Evolutionary conservation across 345 rosid genomes (phyloP), one percentile per base, ranked within the genome.

Genomic region (Cardamine resedifolia): DNA sequence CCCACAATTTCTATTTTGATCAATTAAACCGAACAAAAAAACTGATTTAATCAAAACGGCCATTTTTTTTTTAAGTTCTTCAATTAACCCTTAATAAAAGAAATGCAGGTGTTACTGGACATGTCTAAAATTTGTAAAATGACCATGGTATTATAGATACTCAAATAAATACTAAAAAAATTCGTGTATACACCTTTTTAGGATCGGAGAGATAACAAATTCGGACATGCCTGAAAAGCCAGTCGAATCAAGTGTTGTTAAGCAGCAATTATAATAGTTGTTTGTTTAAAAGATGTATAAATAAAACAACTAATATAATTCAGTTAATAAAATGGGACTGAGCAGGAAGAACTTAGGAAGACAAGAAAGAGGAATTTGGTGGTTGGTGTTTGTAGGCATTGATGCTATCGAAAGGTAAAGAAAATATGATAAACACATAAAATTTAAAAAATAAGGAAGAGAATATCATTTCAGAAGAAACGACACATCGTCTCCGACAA

Each of bases 401-500:
- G 16, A 58, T 5, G 28, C 63, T 24, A 12, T 44, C 16, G 66
- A 14, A 21, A 36, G 26, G 62, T 0, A 27, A 33, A 45, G 49
- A 30, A 63, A 66, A 73, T 27, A 41, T 56, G 58, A 58, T 33
- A 43, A 52, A 48, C 51, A 53, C 67, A 68, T 67, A 36, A 61
- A 26, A 27, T 63, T 36, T 31, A 47, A 21, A 48, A 50, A 50
- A 60, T 51, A 11, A 12, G 60, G 21, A 21, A 23, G 26, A n/a
- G 72, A 56, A 73, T 36, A 66, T 38, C 52, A 51, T 50, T 38
- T 62, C 34, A 8, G 4, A 61, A 59, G 85, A 78, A 73, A 63
- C 86, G 86, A 84, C 81, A 18, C 64, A 50, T 68, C 63, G 78
- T 64, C 80, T 64, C 86, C 85, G 82, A 86, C 88, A 89, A 86